Base-by-base conservation (phyloP, 108 stramenopile genomes). In the Pseudonitzschia delicatissima region DNA sequence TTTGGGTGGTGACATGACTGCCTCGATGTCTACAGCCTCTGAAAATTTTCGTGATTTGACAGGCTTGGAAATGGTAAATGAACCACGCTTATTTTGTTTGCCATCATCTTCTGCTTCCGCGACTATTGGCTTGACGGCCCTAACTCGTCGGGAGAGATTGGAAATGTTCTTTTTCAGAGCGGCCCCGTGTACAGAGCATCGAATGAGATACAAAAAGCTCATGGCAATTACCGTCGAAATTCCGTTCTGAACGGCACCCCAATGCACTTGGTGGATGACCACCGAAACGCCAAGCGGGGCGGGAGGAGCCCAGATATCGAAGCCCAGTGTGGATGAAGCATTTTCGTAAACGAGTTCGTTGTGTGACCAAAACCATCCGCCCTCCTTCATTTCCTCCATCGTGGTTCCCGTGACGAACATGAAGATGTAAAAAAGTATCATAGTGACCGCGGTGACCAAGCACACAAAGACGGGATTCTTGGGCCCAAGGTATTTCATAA, bases 351-450 rank as follows among this genome's bases (percentile, higher is more conserved):
- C 76, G 25, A 90, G 72, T 53, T 90, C 89, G 6, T 69, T 59
- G 27, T 55, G 27, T 29, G 72, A 72, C 84, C 84, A 90, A 48
- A 90, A 87, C 75, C 82, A 87, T 11, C 70, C 68, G 53, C 71
- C 35, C 3, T 69, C 73, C 48, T 75, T 71, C 25, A 84, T 82
- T 51, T 87, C 78, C 0, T 74, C 71, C 3, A 85, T 55, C 1
- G 72, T 68, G 2, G 74, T 77, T 34, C 76, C 72, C 25, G 82
- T 80, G 25, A 76, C 21, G 4, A 68, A 26, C 73, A 90, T 71
- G 17, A 66, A 32, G 5, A 55, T 25, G 58, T 90, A 90, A 4
- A 81, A 80, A 8, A 70, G 3, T 11, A 36, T 62, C 31, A 90
- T 64, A 11, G 86, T 83, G 9, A 60, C 67, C 5, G 67, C 47